Evolutionary conservation across 176 grass and related monocot genomes (phyloP).

Genomic region (Hordeum marinum): DNA sequence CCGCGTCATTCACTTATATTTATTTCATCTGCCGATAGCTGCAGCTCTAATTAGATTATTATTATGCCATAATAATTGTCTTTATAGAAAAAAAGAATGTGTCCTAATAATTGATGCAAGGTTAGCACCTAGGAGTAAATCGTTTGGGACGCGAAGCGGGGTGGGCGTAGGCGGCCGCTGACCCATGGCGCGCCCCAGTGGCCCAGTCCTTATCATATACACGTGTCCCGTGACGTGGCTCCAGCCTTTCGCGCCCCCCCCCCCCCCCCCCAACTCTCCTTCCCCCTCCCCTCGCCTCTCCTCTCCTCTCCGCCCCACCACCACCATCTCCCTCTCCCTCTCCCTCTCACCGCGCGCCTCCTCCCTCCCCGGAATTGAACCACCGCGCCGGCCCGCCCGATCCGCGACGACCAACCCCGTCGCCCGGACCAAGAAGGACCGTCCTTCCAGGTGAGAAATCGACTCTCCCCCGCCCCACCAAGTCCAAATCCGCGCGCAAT

Average conservation of each 20-base stretch:
- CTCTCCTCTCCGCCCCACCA: neutral
- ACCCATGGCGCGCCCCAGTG: constrained; percentile 26
- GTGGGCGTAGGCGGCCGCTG: neutral
- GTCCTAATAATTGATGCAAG: too few species aligned
- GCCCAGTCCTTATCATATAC: constrained; percentile 54
- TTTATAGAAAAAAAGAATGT: too few species aligned
- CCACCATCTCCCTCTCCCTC: neutral
- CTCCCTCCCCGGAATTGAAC: constrained; percentile 1
- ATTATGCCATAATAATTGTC: too few species aligned
- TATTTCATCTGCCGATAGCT: too few species aligned
- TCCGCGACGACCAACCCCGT: neutral
- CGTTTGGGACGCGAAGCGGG: neutral
- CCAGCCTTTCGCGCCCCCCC: constrained; percentile 43
- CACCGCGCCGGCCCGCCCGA: neutral
- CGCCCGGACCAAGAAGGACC: neutral
- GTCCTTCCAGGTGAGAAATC: constrained; percentile 16
- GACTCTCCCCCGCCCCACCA: neutral
- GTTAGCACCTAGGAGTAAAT: too few species aligned
- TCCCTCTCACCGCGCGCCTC: neutral
- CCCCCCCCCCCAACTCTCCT: neutral
- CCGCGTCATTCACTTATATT: too few species aligned
- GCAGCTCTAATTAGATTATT: too few species aligned
- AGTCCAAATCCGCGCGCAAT: constrained; percentile 21
- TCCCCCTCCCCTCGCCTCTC: neutral
- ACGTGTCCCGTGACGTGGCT: constrained; percentile 84